Conservation (phyloP, 2,329 filamentous ascomycete genomes). For the Fusarium napiforme region DNA sequence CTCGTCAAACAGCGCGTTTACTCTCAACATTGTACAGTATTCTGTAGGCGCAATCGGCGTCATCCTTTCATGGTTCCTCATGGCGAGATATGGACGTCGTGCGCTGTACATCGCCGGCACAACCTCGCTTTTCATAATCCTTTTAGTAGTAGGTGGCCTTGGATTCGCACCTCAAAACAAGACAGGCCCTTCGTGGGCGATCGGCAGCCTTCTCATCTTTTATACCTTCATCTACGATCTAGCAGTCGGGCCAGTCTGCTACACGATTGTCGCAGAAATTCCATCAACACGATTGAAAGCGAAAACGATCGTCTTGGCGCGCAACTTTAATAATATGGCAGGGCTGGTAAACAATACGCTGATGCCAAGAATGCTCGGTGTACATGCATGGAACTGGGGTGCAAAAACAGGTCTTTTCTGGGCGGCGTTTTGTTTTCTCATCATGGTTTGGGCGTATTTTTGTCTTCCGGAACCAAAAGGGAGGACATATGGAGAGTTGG, state of each 20-base stretch:
- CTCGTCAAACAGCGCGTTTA: slow-evolving; percentile 49
- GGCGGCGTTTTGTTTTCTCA: slow-evolving; percentile 53
- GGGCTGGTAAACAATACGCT: slow-evolving; percentile 59
- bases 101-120: slow-evolving; percentile 57
- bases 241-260: slow-evolving; percentile 70
- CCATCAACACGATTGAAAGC: slow-evolving; percentile 57
- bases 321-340: slow-evolving; percentile 60
- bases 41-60: slow-evolving; percentile 58
- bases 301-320: slow-evolving; percentile 58
- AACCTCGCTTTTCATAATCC: slow-evolving; percentile 58
- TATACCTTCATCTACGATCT: slow-evolving; percentile 57
- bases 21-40: slow-evolving; percentile 55
- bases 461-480: slow-evolving; percentile 65
- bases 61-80: slow-evolving; percentile 57
- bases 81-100: slow-evolving; percentile 56
- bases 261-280: slow-evolving; percentile 76
- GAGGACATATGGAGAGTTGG: slow-evolving; percentile 65
- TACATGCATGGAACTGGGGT: slow-evolving; percentile 58
- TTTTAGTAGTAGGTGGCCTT: slow-evolving; percentile 56
- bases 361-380: slow-evolving; percentile 57
- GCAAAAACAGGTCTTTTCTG: slow-evolving; percentile 62
- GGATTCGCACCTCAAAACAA: slow-evolving; percentile 62
- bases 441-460: slow-evolving; percentile 61
- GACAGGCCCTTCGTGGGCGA: slow-evolving; percentile 57
- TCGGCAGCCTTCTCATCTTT: slow-evolving; percentile 57